These are phyloP conservation scores for Rhodotorula taiwanensis DNA, from an alignment of 768 basidiomycete genomes.

Conservation along the genomic window DNA sequence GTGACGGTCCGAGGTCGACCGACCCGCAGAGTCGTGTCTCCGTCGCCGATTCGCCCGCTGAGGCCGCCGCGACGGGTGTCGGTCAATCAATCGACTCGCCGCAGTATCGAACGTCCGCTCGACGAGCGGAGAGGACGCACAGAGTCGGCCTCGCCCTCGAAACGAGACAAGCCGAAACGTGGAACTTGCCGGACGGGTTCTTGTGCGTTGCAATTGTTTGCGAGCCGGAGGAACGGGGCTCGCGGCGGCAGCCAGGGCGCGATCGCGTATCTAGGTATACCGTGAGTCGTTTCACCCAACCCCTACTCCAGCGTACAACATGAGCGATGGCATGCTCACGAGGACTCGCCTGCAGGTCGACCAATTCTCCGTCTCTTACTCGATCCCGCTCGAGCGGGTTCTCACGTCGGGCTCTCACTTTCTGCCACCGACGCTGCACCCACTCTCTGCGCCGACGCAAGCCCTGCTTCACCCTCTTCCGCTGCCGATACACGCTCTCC, in stretches of 20 bases:
- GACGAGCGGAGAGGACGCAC: too few species aligned
- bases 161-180: too few species aligned
- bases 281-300: neutral
- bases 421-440: neutral
- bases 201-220: constrained; percentile 3
- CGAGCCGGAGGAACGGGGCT: neutral
- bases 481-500: neutral
- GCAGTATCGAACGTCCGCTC: too few species aligned
- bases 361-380: constrained; percentile 14
- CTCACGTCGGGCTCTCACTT: neutral
- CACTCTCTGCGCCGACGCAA: neutral
- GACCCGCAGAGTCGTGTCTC: neutral
- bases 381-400: neutral
- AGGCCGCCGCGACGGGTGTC: too few species aligned
- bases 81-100: too few species aligned
- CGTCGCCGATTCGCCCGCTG: too few species aligned
- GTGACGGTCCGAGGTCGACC: too few species aligned
- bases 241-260: neutral
- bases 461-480: neutral
- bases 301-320: too few species aligned
- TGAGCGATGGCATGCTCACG: too few species aligned
- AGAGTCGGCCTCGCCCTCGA: too few species aligned
- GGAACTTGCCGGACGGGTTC: constrained; percentile 9
- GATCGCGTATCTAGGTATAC: constrained; percentile 9
- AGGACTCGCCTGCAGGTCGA: constrained; percentile 9